Evolutionary conservation across 805 yeast species (phyloP).

Genomic region (Citeromyces matritensis): DNA sequence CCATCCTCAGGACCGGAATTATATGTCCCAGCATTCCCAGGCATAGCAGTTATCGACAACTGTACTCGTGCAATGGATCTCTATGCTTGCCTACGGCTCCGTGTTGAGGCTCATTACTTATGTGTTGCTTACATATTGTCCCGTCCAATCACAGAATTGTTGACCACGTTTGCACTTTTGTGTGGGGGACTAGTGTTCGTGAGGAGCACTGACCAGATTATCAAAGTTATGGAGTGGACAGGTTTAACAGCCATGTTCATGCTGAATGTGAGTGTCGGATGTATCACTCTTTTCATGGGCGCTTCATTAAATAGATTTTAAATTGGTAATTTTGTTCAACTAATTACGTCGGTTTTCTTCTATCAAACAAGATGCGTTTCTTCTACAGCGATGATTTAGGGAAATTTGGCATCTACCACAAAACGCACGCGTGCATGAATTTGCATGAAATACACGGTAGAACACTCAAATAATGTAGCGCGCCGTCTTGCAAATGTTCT

Average conservation of each 20-base stretch:
- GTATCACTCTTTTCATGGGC: constrained; percentile 67
- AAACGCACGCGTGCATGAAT: too few relatives aligned
- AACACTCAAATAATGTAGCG: too few relatives aligned
- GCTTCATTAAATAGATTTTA: too few relatives aligned
- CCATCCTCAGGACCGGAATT: constrained; percentile 92
- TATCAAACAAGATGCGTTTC: too few relatives aligned
- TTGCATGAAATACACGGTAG: too few relatives aligned
- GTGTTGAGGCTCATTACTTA: constrained; percentile 62
- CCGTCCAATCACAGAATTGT: constrained; percentile 77
- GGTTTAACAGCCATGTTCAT: constrained; percentile 86
- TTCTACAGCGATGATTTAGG: too few relatives aligned
- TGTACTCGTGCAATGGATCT: constrained; percentile 91
- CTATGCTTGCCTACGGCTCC: constrained; percentile 68
- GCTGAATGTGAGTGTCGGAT: constrained; percentile 73
- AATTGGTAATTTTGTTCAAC: too few relatives aligned
- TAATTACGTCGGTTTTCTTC: too few relatives aligned
- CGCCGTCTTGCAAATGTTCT: too few relatives aligned
- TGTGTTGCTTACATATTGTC: constrained; percentile 32
- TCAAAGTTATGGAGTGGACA: constrained; percentile 67
- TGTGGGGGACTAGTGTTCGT: constrained; percentile 88
- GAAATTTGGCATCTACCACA: too few relatives aligned
- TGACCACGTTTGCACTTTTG: constrained; percentile 64
- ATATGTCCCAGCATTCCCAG: constrained; percentile 94
- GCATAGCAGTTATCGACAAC: constrained; percentile 63
- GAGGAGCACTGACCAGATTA: constrained; percentile 81